These are phyloP conservation scores for Astrocystis sublimbata DNA, from an alignment of 495 filamentous ascomycete species.

Conservation along the genomic window DNA sequence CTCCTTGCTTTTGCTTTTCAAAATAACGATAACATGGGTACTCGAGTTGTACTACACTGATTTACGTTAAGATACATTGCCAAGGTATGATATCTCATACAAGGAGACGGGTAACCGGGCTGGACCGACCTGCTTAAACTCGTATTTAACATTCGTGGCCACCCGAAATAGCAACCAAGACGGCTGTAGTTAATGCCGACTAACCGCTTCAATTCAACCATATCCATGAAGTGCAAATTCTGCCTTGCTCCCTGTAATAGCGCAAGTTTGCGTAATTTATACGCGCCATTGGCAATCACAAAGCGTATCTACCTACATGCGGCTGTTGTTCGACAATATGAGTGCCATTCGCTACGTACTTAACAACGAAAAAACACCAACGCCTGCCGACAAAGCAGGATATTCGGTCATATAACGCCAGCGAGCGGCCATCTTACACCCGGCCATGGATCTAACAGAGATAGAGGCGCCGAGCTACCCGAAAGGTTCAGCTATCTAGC, in stretches of 20 bases:
- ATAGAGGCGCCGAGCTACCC: too few species aligned
- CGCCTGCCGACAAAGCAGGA: too few species aligned
- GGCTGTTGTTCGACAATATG: too few species aligned
- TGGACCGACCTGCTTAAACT: background rate
- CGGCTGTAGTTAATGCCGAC: background rate
- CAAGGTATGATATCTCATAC: background rate
- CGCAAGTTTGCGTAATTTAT: conserved; percentile 6
- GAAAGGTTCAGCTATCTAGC: too few species aligned
- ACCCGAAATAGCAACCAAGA: background rate
- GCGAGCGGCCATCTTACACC: too few species aligned
- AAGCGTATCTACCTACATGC: background rate
- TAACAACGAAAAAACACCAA: too few species aligned
- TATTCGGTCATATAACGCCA: too few species aligned
- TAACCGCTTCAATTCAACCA: background rate
- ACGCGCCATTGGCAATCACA: background rate
- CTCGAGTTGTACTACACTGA: too few species aligned
- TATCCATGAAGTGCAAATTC: background rate
- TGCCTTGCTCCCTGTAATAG: background rate
- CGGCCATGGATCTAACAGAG: too few species aligned
- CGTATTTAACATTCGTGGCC: background rate
- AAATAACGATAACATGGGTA: too few species aligned
- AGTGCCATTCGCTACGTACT: too few species aligned
- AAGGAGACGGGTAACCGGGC: background rate
- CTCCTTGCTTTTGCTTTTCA: too few species aligned
- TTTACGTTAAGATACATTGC: background rate